phyloP scores from a whole-genome alignment of 2,329 filamentous ascomycete genomes.

The Camillea tinctor region DNA sequence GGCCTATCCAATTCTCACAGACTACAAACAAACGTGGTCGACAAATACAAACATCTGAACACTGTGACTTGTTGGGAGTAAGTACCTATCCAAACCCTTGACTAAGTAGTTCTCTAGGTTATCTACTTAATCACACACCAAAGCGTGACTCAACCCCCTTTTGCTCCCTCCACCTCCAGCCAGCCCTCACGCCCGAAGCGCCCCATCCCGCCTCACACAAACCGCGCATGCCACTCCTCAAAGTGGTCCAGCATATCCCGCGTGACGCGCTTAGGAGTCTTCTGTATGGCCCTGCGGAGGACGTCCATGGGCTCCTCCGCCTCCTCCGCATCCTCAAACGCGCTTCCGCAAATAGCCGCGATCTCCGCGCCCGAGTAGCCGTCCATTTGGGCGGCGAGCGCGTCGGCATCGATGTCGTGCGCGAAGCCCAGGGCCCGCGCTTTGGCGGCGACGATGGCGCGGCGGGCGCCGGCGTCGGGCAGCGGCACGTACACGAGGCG shows the following conservation, averaged over 20 bases:
- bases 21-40: too few relatives aligned
- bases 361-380: conserved; percentile 88
- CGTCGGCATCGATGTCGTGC: conserved; percentile 62
- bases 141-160: too few relatives aligned
- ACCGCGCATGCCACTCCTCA: conserved; percentile 39
- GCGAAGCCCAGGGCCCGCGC: conserved; percentile 58
- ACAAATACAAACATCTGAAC: too few relatives aligned
- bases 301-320: conserved; percentile 18
- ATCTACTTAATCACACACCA: too few relatives aligned
- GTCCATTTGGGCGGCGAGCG: conserved; percentile 63
- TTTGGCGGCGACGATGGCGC: conserved; percentile 72
- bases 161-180: too few relatives aligned
- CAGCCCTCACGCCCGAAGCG: too few relatives aligned
- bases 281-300: conserved; percentile 30
- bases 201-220: conserved; percentile 23
- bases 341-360: conserved; percentile 48
- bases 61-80: too few relatives aligned
- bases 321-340: conserved; percentile 37
- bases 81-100: too few relatives aligned
- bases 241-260: conserved; percentile 36
- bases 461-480: conserved; percentile 69
- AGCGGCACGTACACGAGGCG: conserved; percentile 82
- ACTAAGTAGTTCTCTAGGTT: too few relatives aligned
- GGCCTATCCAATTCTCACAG: too few relatives aligned
- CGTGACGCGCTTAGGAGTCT: conserved; percentile 38